A percentile compares a stretch with the other conserved stretches of the same genome.
phyloP scores from a whole-genome alignment of 2,329 filamentous ascomycete species.

The Arthrobotrys megalospora region DNA sequence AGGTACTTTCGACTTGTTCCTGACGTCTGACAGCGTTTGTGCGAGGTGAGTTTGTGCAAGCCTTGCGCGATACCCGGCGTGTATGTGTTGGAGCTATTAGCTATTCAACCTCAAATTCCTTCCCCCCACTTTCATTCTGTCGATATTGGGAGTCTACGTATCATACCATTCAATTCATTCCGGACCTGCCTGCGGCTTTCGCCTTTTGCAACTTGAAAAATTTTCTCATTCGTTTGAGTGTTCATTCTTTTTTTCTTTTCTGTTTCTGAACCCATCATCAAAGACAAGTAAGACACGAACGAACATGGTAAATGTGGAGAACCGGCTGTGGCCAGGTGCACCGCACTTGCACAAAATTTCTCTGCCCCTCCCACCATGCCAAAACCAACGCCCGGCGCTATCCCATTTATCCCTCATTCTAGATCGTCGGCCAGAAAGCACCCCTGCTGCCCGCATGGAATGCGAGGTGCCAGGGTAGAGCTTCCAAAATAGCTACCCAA shows the following conservation, averaged over 20 bases:
- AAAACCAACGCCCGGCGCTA: slow-evolving; percentile 28
- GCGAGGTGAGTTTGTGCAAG: slow-evolving; percentile 47
- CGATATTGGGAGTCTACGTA: slow-evolving; percentile 1
- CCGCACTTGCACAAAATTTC: slow-evolving; percentile 16
- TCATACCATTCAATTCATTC: slow-evolving; percentile 1
- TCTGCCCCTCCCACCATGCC: slow-evolving; percentile 35
- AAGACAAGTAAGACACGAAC: slow-evolving; percentile 18
- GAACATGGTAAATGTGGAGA: slow-evolving; percentile 26
- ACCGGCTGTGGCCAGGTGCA: slow-evolving; percentile 29
- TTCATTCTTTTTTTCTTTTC: slow-evolving; percentile 10
- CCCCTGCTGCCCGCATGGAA: slow-evolving; percentile 57
- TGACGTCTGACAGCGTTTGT: slow-evolving; percentile 39
- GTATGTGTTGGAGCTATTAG: slow-evolving; percentile 22
- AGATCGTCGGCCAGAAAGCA: slow-evolving; percentile 60
- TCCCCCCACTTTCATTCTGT: neutral
- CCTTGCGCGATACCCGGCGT: slow-evolving; percentile 24
- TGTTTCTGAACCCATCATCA: slow-evolving; percentile 16
- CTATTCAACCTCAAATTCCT: neutral
- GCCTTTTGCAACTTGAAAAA: slow-evolving; percentile 11
- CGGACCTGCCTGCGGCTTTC: neutral
- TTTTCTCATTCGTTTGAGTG: slow-evolving; percentile 5
- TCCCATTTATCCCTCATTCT: slow-evolving; percentile 61
- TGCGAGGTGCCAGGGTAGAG: slow-evolving; percentile 58
- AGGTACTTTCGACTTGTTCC: slow-evolving; percentile 11
- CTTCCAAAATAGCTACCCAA: slow-evolving; percentile 61